phyloP scores from a whole-genome alignment of 164 flowering plant species.

The Macadamia tetraphylla region DNA sequence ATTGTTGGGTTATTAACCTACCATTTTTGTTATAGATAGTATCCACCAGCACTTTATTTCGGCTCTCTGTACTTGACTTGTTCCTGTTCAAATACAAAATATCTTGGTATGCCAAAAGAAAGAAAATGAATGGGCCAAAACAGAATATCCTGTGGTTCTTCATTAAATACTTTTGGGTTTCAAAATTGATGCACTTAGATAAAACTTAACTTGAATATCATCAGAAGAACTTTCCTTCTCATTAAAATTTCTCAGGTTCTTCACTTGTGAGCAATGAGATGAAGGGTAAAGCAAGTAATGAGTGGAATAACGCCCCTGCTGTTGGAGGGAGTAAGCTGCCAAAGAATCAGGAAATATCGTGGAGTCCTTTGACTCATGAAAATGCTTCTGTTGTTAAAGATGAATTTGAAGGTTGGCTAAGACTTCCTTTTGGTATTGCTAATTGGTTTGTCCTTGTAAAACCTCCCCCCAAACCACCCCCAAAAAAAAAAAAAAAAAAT shows the following conservation, averaged over 20 bases:
- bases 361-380: background rate
- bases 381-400: constrained; percentile 4
- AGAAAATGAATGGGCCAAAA: background rate
- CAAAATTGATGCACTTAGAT: background rate
- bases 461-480: too few species aligned
- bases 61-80: too few species aligned
- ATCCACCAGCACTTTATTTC: too few species aligned
- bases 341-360: constrained; percentile 5
- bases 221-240: background rate
- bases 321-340: background rate
- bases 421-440: background rate
- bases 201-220: too few species aligned
- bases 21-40: too few species aligned
- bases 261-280: constrained; percentile 6
- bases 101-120: too few species aligned
- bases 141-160: background rate
- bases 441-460: background rate
- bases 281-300: background rate
- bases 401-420: constrained; percentile 10
- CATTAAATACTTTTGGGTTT: background rate
- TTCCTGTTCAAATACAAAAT: too few species aligned
- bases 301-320: background rate
- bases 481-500: too few species aligned
- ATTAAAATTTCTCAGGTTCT: constrained; percentile 10
- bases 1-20: too few species aligned